Percentiles rank a stretch among this genome's conserved stretches.
Conservation (phyloP, 1,284 basidiomycete species). For the Trichosporon inkin region DNA sequence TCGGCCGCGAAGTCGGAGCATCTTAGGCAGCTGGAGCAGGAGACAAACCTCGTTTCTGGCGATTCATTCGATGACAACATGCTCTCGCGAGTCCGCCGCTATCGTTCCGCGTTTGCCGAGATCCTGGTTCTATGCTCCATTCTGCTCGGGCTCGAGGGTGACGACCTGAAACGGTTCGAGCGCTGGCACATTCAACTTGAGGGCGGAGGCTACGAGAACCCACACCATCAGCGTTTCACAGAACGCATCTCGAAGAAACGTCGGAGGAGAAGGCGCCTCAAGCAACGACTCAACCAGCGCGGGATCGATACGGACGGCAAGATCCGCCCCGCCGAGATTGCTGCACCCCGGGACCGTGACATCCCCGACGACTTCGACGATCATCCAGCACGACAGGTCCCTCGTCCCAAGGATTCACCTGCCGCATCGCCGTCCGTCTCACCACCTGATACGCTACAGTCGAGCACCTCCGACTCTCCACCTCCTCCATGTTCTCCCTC, state of each 20-base stretch:
- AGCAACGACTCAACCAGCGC: not conserved
- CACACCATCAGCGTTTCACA: not conserved
- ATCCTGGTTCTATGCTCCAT: slow-evolving; percentile 46
- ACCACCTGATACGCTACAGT: no score
- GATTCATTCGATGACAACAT: slow-evolving; percentile 25
- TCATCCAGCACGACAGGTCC: not conserved
- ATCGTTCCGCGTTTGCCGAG: slow-evolving; percentile 48
- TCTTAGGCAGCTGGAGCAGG: slow-evolving; percentile 1
- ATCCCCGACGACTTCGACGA: not conserved
- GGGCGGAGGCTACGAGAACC: not conserved
- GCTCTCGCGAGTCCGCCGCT: slow-evolving; percentile 33
- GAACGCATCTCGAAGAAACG: not conserved
- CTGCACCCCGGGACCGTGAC: not conserved
- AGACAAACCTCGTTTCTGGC: slow-evolving; percentile 11
- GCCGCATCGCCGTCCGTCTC: no score
- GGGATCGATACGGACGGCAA: not conserved
- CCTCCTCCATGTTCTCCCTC: no score
- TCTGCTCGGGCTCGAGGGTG: slow-evolving; percentile 46
- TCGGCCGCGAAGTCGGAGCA: not conserved
- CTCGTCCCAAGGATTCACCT: no score
- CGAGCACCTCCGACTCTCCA: no score
- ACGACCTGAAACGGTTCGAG: slow-evolving; percentile 44
- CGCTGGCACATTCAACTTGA: slow-evolving; percentile 25
- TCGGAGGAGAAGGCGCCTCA: not conserved
- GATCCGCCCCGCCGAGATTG: not conserved